Conservation (phyloP, 164 flowering plant genomes). For the Berberis thunbergii region DNA sequence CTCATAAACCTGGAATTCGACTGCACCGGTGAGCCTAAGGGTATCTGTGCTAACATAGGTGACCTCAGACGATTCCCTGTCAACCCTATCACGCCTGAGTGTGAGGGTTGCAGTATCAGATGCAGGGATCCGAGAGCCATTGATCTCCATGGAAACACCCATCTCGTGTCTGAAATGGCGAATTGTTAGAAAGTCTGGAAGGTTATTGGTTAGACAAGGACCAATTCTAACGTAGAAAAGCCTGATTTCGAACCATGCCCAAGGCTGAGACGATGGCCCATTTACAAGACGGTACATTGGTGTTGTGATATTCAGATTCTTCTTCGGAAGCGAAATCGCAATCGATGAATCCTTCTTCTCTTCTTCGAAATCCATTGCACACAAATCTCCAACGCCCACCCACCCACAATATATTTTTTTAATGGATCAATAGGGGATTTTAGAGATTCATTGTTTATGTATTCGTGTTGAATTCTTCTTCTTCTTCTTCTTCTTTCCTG, state of each 20-base stretch:
- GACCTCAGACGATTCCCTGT: slow-evolving; percentile 66
- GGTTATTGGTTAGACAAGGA: slow-evolving; percentile 42
- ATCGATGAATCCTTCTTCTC: slow-evolving; percentile 1
- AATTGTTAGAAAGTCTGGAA: slow-evolving; percentile 59
- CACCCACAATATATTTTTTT: too few relatives aligned
- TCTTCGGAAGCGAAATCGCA: slow-evolving; percentile 5
- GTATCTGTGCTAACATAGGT: slow-evolving; percentile 81
- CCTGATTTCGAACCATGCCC: slow-evolving; percentile 33
- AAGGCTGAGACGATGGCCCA: slow-evolving; percentile 16
- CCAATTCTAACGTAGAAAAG: slow-evolving; percentile 69
- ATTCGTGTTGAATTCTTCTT: too few relatives aligned
- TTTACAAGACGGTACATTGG: slow-evolving; percentile 9
- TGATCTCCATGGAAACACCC: slow-evolving; percentile 60
- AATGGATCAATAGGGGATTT: too few relatives aligned
- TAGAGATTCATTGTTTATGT: too few relatives aligned
- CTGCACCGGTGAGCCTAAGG: slow-evolving; percentile 51
- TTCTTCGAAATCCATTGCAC: not conserved
- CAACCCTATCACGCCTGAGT: slow-evolving; percentile 72
- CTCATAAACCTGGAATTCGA: slow-evolving; percentile 76
- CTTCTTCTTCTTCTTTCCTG: too few relatives aligned
- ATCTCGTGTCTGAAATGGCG: slow-evolving; percentile 50
- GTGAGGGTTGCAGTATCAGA: slow-evolving; percentile 39
- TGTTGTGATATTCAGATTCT: not conserved
- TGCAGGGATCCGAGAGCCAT: slow-evolving; percentile 51
- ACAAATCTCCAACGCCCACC: too few relatives aligned